Evolutionary conservation across 192 early-diverging fungal species (phyloP).

Genomic region (Coemansia sp.): DNA sequence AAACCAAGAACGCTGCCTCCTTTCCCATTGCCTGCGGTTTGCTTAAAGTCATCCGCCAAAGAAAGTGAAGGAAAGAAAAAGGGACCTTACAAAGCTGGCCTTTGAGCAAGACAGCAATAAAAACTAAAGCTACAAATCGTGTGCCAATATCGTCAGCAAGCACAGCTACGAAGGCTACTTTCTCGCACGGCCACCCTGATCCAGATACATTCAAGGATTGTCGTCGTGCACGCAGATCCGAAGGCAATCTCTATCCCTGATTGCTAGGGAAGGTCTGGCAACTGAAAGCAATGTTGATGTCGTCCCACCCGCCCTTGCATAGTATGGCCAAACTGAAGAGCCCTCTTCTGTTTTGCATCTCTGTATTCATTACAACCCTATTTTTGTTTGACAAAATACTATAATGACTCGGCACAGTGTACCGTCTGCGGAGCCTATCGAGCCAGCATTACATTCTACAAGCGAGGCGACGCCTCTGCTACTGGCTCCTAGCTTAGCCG

Average conservation of each 20-base stretch:
- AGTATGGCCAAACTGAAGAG: not conserved
- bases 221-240: not conserved
- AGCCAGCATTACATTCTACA: not conserved
- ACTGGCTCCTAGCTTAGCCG: not conserved
- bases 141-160: not conserved
- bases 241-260: not conserved
- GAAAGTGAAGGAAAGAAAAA: not conserved
- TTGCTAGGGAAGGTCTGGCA: no score
- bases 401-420: not conserved
- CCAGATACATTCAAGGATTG: not conserved
- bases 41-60: not conserved
- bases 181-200: not conserved
- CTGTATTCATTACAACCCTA: no score
- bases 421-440: not conserved
- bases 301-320: not conserved
- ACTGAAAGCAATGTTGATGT: not conserved
- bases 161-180: not conserved
- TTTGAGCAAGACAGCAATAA: not conserved
- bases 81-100: not conserved
- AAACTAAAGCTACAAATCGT: not conserved
- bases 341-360: not conserved
- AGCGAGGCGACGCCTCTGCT: not conserved
- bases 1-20: not conserved
- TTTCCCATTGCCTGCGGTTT: not conserved
- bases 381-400: no score